Base-by-base conservation (phyloP, 1,284 basidiomycete species). In the Golubevia sp. region DNA sequence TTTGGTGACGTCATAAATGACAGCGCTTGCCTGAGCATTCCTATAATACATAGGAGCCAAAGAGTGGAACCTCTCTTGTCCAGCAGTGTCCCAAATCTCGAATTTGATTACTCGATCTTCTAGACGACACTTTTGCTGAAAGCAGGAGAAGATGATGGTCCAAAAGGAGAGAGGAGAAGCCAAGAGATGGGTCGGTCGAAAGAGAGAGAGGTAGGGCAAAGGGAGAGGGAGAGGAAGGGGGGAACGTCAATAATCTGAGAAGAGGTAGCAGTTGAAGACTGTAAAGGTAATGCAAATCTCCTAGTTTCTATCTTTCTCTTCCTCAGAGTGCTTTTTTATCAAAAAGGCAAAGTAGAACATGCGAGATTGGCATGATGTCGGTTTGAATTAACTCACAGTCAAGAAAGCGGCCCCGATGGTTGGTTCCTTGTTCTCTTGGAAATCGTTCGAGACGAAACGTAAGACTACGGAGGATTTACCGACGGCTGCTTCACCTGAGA, bases 381-480 rank as follows among this genome's bases (percentile, higher is more conserved):
- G 20, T 13, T 24, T 52, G 27, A 24, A 21, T n/a, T 23, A 23
- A 74, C 71, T 59, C 38, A 79, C 75, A 49, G 80, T 81, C 1
- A 83, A 61, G 79, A 97, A 97, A 3, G 94, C 94, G 56, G 94
- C 93, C 57, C 96, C 97, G 80, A 99, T 99, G 21, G 97, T 99
- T 13, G 97, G 97, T 82, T 97, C 94, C 86, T 96, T 95, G 88
- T 96, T 95, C 67, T 92, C 89, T 85, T 95, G 93, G 85, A 96
- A 97, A 84, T 96, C 94, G 86, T 96, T 93, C 83, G 91, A 82
- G 84, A 97, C 95, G 84, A 99, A 99, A 84, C 97, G 91, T 67
- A 99, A 89, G 49, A 99, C 97, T 63, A 99, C 91, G 25, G 95
- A 98, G n/a, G 95, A 97, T 87, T 99, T 99, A 70, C 97, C 97